Evolutionary conservation across 1,284 basidiomycete species (phyloP).

Genomic region (Termitomyces sp.): DNA sequence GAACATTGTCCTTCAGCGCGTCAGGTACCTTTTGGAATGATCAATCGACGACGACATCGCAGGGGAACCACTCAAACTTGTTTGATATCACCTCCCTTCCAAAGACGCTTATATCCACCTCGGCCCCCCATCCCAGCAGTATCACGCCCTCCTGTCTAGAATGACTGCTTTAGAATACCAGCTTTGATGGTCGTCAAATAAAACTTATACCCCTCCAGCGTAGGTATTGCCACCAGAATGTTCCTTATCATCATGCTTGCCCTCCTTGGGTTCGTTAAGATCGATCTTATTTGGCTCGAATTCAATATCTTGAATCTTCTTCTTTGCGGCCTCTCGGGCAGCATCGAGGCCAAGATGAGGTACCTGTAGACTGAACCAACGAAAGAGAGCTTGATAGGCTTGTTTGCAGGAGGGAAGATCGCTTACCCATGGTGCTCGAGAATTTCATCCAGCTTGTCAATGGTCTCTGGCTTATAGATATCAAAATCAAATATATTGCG

Average conservation of each 20-base stretch:
- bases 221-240: slow-evolving; percentile 58
- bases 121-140: slow-evolving; percentile 61
- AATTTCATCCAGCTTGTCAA: slow-evolving; percentile 53
- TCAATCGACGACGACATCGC: not conserved
- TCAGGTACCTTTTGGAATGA: slow-evolving; percentile 39
- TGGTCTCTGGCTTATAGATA: slow-evolving; percentile 58
- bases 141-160: slow-evolving; percentile 59
- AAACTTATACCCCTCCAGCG: slow-evolving; percentile 50
- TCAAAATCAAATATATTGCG: slow-evolving; percentile 68
- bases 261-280: slow-evolving; percentile 50
- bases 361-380: slow-evolving; percentile 40
- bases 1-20: slow-evolving; percentile 50
- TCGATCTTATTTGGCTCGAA: slow-evolving; percentile 50
- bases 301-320: slow-evolving; percentile 48
- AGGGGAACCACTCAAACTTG: slow-evolving; percentile 33
- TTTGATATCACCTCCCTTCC: slow-evolving; percentile 58
- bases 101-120: slow-evolving; percentile 63
- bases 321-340: slow-evolving; percentile 44
- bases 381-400: not conserved
- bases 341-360: slow-evolving; percentile 50
- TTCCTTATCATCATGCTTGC: slow-evolving; percentile 54
- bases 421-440: slow-evolving; percentile 54
- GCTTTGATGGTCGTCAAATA: not conserved
- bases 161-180: not conserved
- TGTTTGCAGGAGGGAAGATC: slow-evolving; percentile 1